Evolutionary conservation across 2,329 filamentous ascomycete genomes (phyloP), one percentile per base, ranked within the genome.

Genomic region (Colletotrichum sp.): DNA sequence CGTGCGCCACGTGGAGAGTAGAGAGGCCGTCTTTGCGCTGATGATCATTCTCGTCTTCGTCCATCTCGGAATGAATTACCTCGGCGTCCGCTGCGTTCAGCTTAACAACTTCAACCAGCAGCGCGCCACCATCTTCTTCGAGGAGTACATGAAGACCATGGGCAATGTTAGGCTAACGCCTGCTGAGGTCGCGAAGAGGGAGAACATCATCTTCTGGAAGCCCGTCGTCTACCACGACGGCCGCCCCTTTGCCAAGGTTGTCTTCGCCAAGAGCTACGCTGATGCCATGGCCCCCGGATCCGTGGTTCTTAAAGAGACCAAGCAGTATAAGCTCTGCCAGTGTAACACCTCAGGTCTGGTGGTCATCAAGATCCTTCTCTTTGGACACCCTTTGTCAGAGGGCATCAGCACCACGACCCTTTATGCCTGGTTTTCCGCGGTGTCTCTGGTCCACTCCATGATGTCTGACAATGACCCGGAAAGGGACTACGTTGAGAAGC

Each of bases 41-140:
- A 92, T 98, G 85, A 85, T 96, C 1, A 77, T 91, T 4, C 90
- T 99, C 24, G 90, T 98, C 18, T 87, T 91, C 15, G 86, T 95
- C 8, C 97, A 99, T 84, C 89, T 99, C 8, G 91, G 89, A 81
- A 96, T 94, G 80, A 99, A 99, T 84, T 96, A 98, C 84, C 89
- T 92, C 39, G 97, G 96, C 57, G 96, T 99, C 7, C 90, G 93
- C 77, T 90, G 94, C 65, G 96, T 99, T 18, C 93, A 92, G 82
- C 95, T 99, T 93, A 91, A 91, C 52, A 95, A 92, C 8, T 88
- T 99, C 44, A 99, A 98, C 85, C 90, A 95, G 26, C 96, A 99
- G 84, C 91, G 97, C 44, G 95, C 96, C 3, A 95, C 93, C 64
- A 92, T 98, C 24, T 88, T 98, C 2, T 93, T 96, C 80, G 89